These are phyloP conservation scores for Sugiyamaella lignohabitans DNA, from an alignment of 805 yeast species.

Conservation along the genomic window DNA sequence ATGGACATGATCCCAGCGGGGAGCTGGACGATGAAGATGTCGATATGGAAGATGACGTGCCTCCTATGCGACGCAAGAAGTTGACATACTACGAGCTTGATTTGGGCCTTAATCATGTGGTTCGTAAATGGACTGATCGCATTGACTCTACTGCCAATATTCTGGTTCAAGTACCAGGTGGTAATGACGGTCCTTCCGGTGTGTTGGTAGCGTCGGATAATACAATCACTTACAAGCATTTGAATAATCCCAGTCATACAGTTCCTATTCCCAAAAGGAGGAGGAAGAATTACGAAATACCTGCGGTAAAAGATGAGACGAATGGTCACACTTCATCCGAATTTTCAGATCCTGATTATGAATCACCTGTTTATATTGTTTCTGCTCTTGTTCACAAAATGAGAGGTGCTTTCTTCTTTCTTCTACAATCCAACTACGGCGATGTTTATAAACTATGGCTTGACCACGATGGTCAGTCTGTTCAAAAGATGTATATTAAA, in stretches of 20 bases:
- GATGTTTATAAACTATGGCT: constrained; percentile 66
- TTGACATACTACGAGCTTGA: constrained; percentile 77
- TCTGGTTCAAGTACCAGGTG: constrained; percentile 66
- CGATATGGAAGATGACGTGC: constrained; percentile 3
- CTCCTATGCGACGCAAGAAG: constrained; percentile 20
- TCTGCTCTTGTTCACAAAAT: constrained; percentile 60
- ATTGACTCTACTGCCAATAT: constrained; percentile 41
- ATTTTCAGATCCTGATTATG: not conserved
- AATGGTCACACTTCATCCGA: not conserved
- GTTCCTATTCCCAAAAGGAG: constrained; percentile 56
- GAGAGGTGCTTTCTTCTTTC: constrained; percentile 55
- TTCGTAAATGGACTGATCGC: constrained; percentile 42
- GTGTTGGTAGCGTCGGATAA: constrained; percentile 57
- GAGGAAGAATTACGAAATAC: too few species aligned
- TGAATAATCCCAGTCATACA: constrained; percentile 29
- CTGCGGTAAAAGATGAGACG: constrained; percentile 8
- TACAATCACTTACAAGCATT: constrained; percentile 36
- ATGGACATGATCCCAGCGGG: not conserved
- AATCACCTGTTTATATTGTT: constrained; percentile 34
- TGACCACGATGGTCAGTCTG: constrained; percentile 35
- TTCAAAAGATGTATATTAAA: constrained; percentile 42
- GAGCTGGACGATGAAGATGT: not conserved
- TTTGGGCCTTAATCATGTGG: constrained; percentile 73
- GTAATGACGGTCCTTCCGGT: constrained; percentile 64
- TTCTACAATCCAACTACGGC: constrained; percentile 66